Evolutionary conservation across 495 filamentous ascomycete species (phyloP).

Genomic region (Sordaria brevicollis): DNA sequence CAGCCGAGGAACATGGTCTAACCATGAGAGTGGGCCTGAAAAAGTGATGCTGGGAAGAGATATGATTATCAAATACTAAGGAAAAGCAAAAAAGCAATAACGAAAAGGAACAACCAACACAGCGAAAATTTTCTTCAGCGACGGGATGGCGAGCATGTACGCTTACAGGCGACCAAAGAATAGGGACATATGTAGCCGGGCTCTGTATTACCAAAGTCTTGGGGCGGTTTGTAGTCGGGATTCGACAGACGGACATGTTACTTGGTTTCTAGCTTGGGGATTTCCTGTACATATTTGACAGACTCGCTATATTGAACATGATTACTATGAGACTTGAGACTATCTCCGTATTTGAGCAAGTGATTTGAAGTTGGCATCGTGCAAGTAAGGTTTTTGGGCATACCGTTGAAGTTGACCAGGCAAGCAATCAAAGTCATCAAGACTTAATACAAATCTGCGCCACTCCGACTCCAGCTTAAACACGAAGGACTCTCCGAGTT

Average conservation of each 20-base stretch:
- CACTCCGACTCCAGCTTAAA: neutral
- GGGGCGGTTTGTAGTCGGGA: neutral
- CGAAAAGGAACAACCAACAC: neutral
- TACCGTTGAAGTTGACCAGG: neutral
- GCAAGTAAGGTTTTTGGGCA: neutral
- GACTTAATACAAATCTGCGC: neutral
- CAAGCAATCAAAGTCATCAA: neutral
- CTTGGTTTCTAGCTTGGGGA: neutral
- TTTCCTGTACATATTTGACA: neutral
- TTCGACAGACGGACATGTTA: neutral
- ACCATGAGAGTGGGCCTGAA: neutral
- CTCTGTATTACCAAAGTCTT: neutral
- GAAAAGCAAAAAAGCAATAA: neutral
- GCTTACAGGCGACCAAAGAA: neutral
- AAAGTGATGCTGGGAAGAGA: neutral
- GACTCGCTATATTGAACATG: neutral
- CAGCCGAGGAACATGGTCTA: constrained; percentile 36
- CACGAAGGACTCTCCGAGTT: neutral
- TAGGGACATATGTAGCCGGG: neutral
- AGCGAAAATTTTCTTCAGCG: neutral
- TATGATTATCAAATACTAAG: neutral
- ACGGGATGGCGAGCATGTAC: neutral
- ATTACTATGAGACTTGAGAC: neutral
- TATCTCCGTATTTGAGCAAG: neutral
- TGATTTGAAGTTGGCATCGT: neutral